phyloP scores from a whole-genome alignment of 1,284 basidiomycete species.

The Thecaphora thlaspeos region DNA sequence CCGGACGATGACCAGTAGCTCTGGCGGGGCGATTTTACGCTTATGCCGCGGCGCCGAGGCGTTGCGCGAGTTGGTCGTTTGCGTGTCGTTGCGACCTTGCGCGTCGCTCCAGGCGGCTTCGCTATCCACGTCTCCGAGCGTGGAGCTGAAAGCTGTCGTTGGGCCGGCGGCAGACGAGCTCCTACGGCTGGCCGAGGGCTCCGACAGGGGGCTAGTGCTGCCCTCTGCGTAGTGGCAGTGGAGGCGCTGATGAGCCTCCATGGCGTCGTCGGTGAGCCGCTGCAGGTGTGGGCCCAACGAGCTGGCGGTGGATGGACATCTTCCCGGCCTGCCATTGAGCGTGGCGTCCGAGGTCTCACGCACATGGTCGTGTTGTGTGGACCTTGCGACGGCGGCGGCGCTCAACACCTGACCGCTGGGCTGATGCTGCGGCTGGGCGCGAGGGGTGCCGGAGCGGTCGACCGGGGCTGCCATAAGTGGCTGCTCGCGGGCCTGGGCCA shows the following conservation, averaged over 20 bases:
- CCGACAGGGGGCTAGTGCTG: background rate
- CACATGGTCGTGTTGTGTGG: slow-evolving; percentile 19
- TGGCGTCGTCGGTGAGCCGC: background rate
- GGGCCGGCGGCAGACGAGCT: background rate
- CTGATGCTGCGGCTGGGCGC: background rate
- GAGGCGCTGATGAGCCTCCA: background rate
- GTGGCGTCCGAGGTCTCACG: slow-evolving; percentile 30
- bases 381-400: too few relatives aligned
- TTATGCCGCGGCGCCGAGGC: slow-evolving; percentile 12
- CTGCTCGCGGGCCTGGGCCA: background rate
- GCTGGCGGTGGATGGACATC: background rate
- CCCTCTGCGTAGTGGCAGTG: background rate
- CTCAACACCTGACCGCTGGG: background rate
- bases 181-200: background rate
- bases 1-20: slow-evolving; percentile 61
- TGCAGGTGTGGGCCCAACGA: background rate
- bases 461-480: background rate
- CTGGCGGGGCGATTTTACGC: slow-evolving; percentile 39
- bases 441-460: slow-evolving; percentile 1
- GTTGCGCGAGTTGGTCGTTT: slow-evolving; percentile 9
- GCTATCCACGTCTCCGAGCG: slow-evolving; percentile 27
- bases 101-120: slow-evolving; percentile 26
- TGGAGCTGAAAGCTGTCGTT: slow-evolving; percentile 13
- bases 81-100: background rate
- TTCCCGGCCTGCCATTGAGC: slow-evolving; percentile 14